Evolutionary conservation across 192 early-diverging fungal species (phyloP), one percentile per base, ranked within the genome.

Genomic region (Oehlia diaphana): DNA sequence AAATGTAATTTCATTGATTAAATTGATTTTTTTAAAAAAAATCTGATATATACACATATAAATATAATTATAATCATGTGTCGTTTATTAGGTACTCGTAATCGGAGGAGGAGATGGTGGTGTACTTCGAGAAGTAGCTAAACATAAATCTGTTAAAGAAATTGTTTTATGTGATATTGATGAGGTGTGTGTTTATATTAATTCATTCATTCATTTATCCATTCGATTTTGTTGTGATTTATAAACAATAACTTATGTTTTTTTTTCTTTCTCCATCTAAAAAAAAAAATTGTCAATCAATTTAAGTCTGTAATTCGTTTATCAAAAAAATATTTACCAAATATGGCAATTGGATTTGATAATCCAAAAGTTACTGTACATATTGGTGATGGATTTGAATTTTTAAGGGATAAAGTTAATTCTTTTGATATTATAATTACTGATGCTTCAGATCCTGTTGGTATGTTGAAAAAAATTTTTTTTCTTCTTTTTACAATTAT

Each of bases 101-200:
- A 97, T 99, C 88, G 98, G 98, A 78, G 98, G 98, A 79, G 98
- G 98, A 78, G 98, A 99, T 85, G 98, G 98, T 82, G 98, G 98
- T 80, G 98, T 99, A 44, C 90, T 99, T 62, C 96, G 98, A 82
- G 98, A 99, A 84, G 89, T 96, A 50, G 95, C 98, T 88, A 98
- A 98, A 90, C 97, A 99, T 87, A 90, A 93, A 49, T 92, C 90
- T 79, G 94, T 99, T 79, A 94, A 97, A 84, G 89, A 92, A 81
- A 97, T 97, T 63, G 93, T 91, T 16, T 90, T 98, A 62, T 97
- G 96, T 83, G 98, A 99, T 80, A 99, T 99, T 83, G 98, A 99
- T 86, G 97, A 98, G 85, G 86, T 87, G 77, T 10, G 86, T 85
- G 77, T 13, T 9, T 69, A 69, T 8, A 19, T 37, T 42, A 5